Base-by-base conservation (phyloP, 495 filamentous ascomycete genomes). In the Aspergillus affinis region DNA sequence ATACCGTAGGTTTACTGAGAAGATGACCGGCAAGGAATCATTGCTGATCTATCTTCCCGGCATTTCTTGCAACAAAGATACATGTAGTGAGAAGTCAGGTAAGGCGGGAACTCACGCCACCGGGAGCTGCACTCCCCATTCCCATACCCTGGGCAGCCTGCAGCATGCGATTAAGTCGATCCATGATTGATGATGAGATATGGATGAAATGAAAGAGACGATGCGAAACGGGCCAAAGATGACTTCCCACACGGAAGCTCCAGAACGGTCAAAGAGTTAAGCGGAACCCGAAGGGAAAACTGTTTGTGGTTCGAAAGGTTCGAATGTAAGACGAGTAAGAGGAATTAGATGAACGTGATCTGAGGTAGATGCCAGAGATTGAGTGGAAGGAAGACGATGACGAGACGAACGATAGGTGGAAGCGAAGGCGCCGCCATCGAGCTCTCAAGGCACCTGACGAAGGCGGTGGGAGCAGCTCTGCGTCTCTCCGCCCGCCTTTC, bases 91-190 rank as follows among this genome's bases (percentile, higher is more conserved):
- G 26, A 41, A 12, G 13, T 32, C 54, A 58, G 20, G 48, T 41
- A 63, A 56, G 20, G 30, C 27, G 29, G 60, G 55, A 50, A 83
- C 89, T 80, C 85, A 95, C 92, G 74, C 89, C 83, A 79, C 88
- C 89, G 32, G 90, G 88, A 59, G 86, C 83, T 65, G 82, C 80
- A 58, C 84, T 84, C 26, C 80, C 82, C 68, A 90, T 86, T 56
- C 86, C 86, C 86, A 95, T 90, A 74, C 86, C 86, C 66, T 89
- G 88, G 68, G 88, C 89, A 62, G 85, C 84, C 67, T 88, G 83
- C 59, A 96, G 82, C 86, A 96, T 88, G 66, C 88, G 82, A 70
- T 88, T 88, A 69, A 96, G 86, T 67, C 92, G 89, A 71, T 96
- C 91, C 92, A 97, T 97, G 59, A 48, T 59, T 66, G 55, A 55